Base-by-base conservation (phyloP, 1,284 basidiomycete genomes). In the Hypsizygus ulmarius region DNA sequence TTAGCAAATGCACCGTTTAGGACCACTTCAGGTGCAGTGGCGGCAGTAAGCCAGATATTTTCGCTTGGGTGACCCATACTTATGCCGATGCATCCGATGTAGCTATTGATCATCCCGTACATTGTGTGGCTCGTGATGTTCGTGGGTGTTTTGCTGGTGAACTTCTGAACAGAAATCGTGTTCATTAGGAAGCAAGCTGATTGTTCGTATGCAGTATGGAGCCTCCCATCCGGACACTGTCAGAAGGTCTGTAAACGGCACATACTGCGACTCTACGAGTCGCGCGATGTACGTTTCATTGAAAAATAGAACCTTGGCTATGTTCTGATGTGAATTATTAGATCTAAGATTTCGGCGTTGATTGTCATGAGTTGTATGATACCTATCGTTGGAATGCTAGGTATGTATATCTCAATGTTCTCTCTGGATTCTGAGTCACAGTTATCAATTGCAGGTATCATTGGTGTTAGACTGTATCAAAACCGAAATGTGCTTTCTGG, bases 331-430 rank as follows among this genome's bases (percentile, higher is more conserved):
- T 30, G 3, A n/a, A 8, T 18, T 16, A 19, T 9, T 18, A 57
- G 55, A 25, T 54, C 53, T 11, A 54, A 55, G 35, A 53, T 57
- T 16, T 55, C 53, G 43, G 56, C 55, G 33, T 35, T 62, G 51
- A 54, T 56, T 19, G 55, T 52, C 16, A 16, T 56, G 9, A 41
- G 41, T 15, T 52, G 50, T 36, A 56, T 21, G 40, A 39, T 54
- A 25, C 27, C 52, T 8, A 56, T 50, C 15, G 18, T 54, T 30
- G 18, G 19, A 2, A 37, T 54, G 5, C 55, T 52, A 52, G 47
- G 55, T 43, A 29, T 36, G 16, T 32, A 21, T 15, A 3, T 32
- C 16, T 10, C 6, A 43, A 5, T 8, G 7, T 39, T 5, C 27
- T n/a, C 25, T 11, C 21, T 36, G 8, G n/a, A 14, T 47, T 25